phyloP scores from a whole-genome alignment of 306 rosid species.

The Prinsepia uniflora region DNA sequence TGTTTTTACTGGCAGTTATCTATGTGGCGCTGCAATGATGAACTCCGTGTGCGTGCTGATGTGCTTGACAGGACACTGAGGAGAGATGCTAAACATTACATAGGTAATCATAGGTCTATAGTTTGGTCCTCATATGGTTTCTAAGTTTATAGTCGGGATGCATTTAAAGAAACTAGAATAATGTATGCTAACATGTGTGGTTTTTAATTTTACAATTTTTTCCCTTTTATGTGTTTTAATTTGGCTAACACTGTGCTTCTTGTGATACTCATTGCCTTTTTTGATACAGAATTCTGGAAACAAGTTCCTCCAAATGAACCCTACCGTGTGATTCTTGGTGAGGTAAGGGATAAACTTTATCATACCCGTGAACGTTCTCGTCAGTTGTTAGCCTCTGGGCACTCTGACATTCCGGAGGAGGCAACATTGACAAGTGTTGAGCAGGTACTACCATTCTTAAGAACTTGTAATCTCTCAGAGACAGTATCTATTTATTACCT shows the following conservation, averaged over 20 bases:
- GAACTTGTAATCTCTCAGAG: not conserved
- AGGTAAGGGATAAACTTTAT: slow-evolving; percentile 90
- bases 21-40: slow-evolving; percentile 99
- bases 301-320: slow-evolving; percentile 83
- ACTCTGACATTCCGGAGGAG: slow-evolving; percentile 91
- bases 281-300: slow-evolving; percentile 83
- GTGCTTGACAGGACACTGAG: slow-evolving; percentile 60
- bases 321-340: slow-evolving; percentile 90
- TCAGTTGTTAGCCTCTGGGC: slow-evolving; percentile 68
- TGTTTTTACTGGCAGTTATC: slow-evolving; percentile 59
- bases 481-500: not conserved
- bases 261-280: slow-evolving; percentile 17
- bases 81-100: slow-evolving; percentile 93
- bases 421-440: slow-evolving; percentile 77
- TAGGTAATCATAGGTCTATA: slow-evolving; percentile 46
- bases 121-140: not conserved
- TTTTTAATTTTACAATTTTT: too few relatives aligned
- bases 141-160: not conserved
- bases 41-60: slow-evolving; percentile 80
- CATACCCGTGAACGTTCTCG: slow-evolving; percentile 96
- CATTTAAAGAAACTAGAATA: not conserved
- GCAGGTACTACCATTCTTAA: slow-evolving; percentile 44
- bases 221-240: not conserved
- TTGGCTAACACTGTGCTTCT: not conserved
- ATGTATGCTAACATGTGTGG: not conserved